Evolutionary conservation across 208 protist genomes (phyloP).

Genomic region (Polymyxa betae): DNA sequence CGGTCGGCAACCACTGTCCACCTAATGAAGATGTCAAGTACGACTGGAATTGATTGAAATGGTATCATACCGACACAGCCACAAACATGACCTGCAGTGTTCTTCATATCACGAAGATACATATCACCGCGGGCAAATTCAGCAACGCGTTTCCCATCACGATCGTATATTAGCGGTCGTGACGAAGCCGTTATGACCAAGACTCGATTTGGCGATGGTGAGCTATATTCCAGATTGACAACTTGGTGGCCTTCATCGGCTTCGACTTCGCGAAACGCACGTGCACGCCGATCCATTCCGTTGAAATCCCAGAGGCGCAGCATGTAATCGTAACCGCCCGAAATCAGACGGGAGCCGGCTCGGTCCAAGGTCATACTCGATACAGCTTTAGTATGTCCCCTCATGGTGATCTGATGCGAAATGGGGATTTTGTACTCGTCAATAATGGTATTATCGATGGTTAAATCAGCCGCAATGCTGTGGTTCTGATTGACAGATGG

Average conservation of each 20-base stretch:
- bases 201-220: background rate
- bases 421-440: background rate
- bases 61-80: too few relatives aligned
- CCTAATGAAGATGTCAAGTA: too few relatives aligned
- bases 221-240: background rate
- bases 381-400: background rate
- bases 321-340: background rate
- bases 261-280: background rate
- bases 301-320: conserved; percentile 42
- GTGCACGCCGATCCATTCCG: background rate
- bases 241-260: background rate
- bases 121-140: background rate
- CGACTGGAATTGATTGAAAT: too few relatives aligned
- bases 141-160: background rate
- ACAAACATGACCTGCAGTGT: background rate
- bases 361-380: background rate
- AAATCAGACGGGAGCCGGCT: background rate
- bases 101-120: background rate
- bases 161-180: background rate
- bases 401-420: conserved; percentile 40
- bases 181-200: background rate
- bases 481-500: background rate
- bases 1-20: background rate
- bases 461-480: background rate
- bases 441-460: background rate